Evolutionary conservation across 1,284 basidiomycete species (phyloP), one percentile per base, ranked within the genome.

Genomic region (Vanrija sp.): DNA sequence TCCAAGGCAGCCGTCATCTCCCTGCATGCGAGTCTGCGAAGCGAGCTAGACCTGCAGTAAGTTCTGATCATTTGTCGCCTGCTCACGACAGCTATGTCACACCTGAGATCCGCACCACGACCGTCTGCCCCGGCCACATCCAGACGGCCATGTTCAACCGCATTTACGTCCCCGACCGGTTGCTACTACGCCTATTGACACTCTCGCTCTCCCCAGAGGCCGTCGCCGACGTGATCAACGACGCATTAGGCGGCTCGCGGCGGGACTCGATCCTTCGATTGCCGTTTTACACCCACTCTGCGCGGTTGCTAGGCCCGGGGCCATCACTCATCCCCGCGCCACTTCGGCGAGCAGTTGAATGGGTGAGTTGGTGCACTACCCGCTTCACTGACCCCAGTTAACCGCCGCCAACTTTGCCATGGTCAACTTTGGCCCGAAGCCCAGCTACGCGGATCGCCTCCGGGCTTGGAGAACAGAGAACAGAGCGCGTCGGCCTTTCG

Each of bases 1-100:
- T 90, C 89, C 28, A 96, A 95, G 76, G 89, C 90, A 9, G 91
- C 91, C 9, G 68, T 88, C 19, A 79, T 88, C 19, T 83, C 83
- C 26, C 75, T 95, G 44, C 84, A 92, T 62, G 86, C 90, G 62
- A 86, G 87, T 7, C 80, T 96, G 51, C 83, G 89, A 43, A 87
- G 85, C 64, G 92, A 96, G 71, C 82, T 95, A 16, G 87, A 93
- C 67, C 83, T 86, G 49, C 77, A 82, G 84, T 87, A 66, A 29
- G 68, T 64, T 23, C 21, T 34, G 16, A 43, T 51, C 19, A 61
- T 52, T 55, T 21, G 43, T 29, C 18, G 6, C n/a, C 23, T 26
- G n/a, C 54, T 61, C 28, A 62, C 46, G 3, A 28, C 65, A 88
- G 88, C 16, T 88, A 93, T 77, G 78, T 83, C 21, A 80, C 84